Evolutionary conservation across 2,329 filamentous ascomycete genomes (phyloP).

Genomic region (Elsinoe australis): DNA sequence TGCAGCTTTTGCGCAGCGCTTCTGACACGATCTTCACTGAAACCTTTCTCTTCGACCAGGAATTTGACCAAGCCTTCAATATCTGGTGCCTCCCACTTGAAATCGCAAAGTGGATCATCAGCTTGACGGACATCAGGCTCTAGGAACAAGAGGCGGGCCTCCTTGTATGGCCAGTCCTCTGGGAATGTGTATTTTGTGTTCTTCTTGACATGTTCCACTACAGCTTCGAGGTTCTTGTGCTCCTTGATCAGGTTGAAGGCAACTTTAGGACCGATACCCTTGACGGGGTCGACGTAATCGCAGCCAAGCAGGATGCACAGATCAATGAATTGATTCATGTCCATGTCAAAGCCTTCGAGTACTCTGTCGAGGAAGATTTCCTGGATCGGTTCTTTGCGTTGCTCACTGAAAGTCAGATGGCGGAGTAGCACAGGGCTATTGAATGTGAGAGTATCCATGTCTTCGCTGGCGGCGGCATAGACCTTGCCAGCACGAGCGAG

Average conservation of each 20-base stretch:
- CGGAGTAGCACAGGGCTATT: conserved; percentile 82
- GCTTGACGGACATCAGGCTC: conserved; percentile 79
- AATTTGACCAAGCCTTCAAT: conserved; percentile 83
- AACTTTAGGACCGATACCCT: conserved; percentile 85
- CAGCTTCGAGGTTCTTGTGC: conserved; percentile 76
- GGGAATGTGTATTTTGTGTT: conserved; percentile 77
- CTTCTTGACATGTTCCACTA: conserved; percentile 71
- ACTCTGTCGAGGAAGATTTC: conserved; percentile 87
- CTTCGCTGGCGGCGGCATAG: conserved; percentile 91
- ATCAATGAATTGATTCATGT: conserved; percentile 89
- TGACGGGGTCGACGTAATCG: conserved; percentile 94
- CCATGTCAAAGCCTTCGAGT: conserved; percentile 80
- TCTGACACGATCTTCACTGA: conserved; percentile 89
- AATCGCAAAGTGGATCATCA: conserved; percentile 81
- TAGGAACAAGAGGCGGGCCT: conserved; percentile 87
- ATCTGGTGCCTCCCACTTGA: conserved; percentile 95
- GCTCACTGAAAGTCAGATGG: conserved; percentile 93
- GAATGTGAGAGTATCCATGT: conserved; percentile 98
- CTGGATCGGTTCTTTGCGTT: conserved; percentile 94
- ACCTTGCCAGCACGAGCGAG: conserved; percentile 88
- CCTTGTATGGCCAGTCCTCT: conserved; percentile 93
- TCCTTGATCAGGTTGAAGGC: conserved; percentile 92
- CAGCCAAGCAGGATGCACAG: conserved; percentile 95
- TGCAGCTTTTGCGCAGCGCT: conserved; percentile 67
- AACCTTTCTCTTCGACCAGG: conserved; percentile 88